Base-by-base conservation (phyloP, 2,329 filamentous ascomycete genomes). In the Talaromyces sp. region DNA sequence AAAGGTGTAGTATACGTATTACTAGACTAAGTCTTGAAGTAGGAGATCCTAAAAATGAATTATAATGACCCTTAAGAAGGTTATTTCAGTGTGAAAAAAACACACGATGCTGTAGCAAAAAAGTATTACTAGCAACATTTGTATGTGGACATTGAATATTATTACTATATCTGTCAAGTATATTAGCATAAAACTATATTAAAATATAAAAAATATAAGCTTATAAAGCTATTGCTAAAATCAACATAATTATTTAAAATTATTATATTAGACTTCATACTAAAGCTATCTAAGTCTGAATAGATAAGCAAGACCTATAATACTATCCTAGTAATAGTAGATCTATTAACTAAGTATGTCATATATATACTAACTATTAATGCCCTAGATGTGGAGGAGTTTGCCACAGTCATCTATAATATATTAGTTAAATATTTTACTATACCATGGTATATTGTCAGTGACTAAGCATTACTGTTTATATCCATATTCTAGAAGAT, bases 241-340 rank as follows among this genome's bases (percentile, higher is more conserved):
- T 2, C 2, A 22, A 22, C 2, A 22, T 22, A 22, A 22, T 22
- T 22, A 22, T 22, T 22, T 22, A 22, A 60, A 31, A 49, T 49
- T 27, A 37, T 60, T 13, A 60, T 37, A 11, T 31, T 60, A 60
- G 57, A 60, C 27, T 60, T 60, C 35, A 60, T 60, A 24, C 4
- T 16, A n/a, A 33, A 35, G n/a, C 13, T 60, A 35, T 13, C 4
- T 1, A 4, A n/a, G 2, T 33, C 31, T 11, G 10, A 49, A 33
- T 47, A 37, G 14, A 35, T 31, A 33, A 19, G 9, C 10, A 22
- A 47, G 2, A 49, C 8, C 6, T 35, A 47, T 49, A 37, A 60
- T 37, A 31, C 9, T 37, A 60, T 60, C 2, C 35, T 60, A 35
- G 3, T 60, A 13, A 60, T 60, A 22, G 8, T 60, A 2, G 19